Percentiles rank a stretch among this genome's conserved stretches.
phyloP scores from a whole-genome alignment of 495 filamentous ascomycete species.

The Choiromyces venosus region DNA sequence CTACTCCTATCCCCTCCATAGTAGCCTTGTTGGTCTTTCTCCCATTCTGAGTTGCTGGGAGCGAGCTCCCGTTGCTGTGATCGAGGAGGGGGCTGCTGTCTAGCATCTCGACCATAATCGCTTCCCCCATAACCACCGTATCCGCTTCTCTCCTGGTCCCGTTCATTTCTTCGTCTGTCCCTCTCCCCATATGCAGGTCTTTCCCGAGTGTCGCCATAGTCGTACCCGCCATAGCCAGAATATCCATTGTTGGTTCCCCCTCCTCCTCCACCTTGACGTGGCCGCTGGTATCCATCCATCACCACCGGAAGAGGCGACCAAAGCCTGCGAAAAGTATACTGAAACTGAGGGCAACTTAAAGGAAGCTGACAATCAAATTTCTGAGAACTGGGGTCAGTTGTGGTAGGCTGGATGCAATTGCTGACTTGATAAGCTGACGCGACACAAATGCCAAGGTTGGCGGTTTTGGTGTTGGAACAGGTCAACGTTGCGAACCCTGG shows the following conservation, averaged over 20 bases:
- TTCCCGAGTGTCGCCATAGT: slow-evolving; percentile 19
- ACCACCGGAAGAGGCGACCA: background rate
- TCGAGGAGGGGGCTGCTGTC: slow-evolving; percentile 23
- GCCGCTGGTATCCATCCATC: slow-evolving; percentile 29
- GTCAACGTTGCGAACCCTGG: background rate
- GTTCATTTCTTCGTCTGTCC: slow-evolving; percentile 27
- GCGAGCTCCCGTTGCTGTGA: slow-evolving; percentile 27
- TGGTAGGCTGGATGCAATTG: background rate
- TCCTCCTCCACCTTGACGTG: slow-evolving; percentile 28
- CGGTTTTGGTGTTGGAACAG: background rate
- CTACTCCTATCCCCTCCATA: slow-evolving; percentile 13
- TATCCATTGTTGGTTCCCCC: slow-evolving; percentile 16
- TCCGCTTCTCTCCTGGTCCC: slow-evolving; percentile 24
- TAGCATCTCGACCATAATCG: slow-evolving; percentile 32
- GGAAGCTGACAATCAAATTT: background rate
- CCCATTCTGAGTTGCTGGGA: slow-evolving; percentile 19
- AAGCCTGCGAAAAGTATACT: background rate
- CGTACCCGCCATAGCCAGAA: slow-evolving; percentile 28
- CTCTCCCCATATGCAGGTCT: slow-evolving; percentile 24
- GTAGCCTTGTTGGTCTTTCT: slow-evolving; percentile 14
- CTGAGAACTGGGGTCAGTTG: background rate
- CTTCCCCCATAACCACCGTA: slow-evolving; percentile 26
- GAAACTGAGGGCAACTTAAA: background rate
- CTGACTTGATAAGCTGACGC: background rate
- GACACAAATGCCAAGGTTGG: background rate